Conservation (phyloP, 1,139 yeast genomes). For the Lodderomyces beijingensis region DNA sequence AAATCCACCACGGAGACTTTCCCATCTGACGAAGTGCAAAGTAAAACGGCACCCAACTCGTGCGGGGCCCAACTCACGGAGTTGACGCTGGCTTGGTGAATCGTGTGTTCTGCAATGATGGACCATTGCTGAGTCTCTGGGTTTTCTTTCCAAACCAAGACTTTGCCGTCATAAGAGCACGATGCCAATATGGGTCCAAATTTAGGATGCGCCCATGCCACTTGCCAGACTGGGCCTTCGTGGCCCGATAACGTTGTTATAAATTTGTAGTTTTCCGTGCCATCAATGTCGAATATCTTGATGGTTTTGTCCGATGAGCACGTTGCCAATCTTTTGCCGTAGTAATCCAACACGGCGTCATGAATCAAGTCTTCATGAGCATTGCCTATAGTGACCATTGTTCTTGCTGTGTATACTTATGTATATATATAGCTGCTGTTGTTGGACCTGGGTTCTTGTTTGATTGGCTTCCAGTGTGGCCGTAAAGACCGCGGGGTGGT, state of each 20-base stretch:
- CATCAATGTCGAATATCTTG: slow-evolving; percentile 85
- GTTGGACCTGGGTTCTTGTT: too few relatives aligned
- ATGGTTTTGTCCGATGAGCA: slow-evolving; percentile 93
- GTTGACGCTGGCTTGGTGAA: slow-evolving; percentile 91
- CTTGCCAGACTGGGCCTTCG: slow-evolving; percentile 99
- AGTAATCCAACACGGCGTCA: slow-evolving; percentile 95
- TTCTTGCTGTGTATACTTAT: too few relatives aligned
- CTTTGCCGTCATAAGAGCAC: slow-evolving; percentile 93
- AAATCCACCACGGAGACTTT: slow-evolving; percentile 86
- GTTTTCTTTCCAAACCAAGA: slow-evolving; percentile 86
- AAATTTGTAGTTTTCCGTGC: slow-evolving; percentile 71
- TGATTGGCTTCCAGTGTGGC: too few relatives aligned
- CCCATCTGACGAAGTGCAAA: slow-evolving; percentile 94
- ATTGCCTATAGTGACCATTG: slow-evolving; percentile 69
- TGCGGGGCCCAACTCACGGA: slow-evolving; percentile 97
- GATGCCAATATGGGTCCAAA: slow-evolving; percentile 94
- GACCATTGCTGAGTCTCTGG: slow-evolving; percentile 84
- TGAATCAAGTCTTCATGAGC: slow-evolving; percentile 90
- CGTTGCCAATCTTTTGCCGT: slow-evolving; percentile 92
- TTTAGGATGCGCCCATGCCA: slow-evolving; percentile 98
- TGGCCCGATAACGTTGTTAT: slow-evolving; percentile 83
- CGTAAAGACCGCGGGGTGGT: too few relatives aligned
- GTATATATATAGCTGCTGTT: too few relatives aligned
- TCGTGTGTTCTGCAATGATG: slow-evolving; percentile 79
- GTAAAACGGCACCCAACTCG: slow-evolving; percentile 86